These are phyloP conservation scores for Ministeria vibrans DNA, from an alignment of 78 protist genomes.

Conservation along the genomic window DNA sequence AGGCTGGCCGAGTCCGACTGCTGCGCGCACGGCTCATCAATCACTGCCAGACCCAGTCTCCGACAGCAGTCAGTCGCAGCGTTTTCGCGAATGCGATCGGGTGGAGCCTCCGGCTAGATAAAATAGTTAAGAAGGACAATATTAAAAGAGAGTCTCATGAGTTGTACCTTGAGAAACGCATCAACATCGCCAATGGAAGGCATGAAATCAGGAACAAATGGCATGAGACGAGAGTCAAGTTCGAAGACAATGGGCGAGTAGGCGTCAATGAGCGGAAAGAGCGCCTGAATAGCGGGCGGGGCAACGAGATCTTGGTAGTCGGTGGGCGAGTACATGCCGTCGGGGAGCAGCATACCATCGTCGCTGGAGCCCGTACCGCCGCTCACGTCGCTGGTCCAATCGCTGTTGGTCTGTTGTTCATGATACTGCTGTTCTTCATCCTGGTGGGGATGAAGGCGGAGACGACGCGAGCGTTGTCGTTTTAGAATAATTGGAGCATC, in stretches of 20 bases:
- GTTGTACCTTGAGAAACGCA: constrained; percentile 50
- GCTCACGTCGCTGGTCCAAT: too few relatives aligned
- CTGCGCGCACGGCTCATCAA: constrained; percentile 66
- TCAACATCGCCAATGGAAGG: constrained; percentile 67
- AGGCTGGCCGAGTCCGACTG: constrained; percentile 61
- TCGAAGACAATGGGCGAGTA: constrained; percentile 52
- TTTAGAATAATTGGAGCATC: too few relatives aligned
- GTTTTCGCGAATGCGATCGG: too few relatives aligned
- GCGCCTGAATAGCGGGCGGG: constrained; percentile 33
- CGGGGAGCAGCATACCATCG: too few relatives aligned
- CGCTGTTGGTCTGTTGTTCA: too few relatives aligned
- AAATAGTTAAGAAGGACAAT: too few relatives aligned
- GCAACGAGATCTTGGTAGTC: constrained; percentile 26
- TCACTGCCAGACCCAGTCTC: constrained; percentile 49
- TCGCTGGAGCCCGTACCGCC: too few relatives aligned
- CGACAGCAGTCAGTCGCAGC: constrained; percentile 37
- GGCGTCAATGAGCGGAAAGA: constrained; percentile 49
- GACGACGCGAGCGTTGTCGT: too few relatives aligned
- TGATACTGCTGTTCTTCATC: too few relatives aligned
- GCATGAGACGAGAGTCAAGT: constrained; percentile 48
- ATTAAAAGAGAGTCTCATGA: too few relatives aligned
- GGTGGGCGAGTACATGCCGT: constrained; percentile 24
- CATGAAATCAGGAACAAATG: constrained; percentile 74
- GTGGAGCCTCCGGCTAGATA: too few relatives aligned
- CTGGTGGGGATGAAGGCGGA: too few relatives aligned